Percentiles rank a stretch among this genome's conserved stretches.
These are phyloP conservation scores for Carex myosuroides DNA, from an alignment of 176 grass and related monocot species.

Conservation along the genomic window DNA sequence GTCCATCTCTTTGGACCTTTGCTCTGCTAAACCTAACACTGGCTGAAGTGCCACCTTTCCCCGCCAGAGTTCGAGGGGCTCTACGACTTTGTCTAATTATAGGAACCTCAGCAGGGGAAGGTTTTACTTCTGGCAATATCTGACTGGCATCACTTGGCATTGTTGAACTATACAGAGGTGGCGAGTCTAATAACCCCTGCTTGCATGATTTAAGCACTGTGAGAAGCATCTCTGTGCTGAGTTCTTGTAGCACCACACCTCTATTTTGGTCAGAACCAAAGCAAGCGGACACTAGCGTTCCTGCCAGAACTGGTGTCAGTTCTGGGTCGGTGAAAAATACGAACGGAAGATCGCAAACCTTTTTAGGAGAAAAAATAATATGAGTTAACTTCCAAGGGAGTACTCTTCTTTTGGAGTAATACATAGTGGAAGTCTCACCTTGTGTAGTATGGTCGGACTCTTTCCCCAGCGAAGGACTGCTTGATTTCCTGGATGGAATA, in stretches of 20 bases:
- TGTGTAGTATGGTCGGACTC: slow-evolving; percentile 98
- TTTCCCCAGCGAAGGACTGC: slow-evolving; percentile 98
- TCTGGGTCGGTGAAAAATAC: slow-evolving; percentile 88
- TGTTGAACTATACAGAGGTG: slow-evolving; percentile 25
- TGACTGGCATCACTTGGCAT: slow-evolving; percentile 37
- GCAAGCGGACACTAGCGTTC: slow-evolving; percentile 73
- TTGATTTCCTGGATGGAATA: slow-evolving; percentile 96
- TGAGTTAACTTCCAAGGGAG: not conserved
- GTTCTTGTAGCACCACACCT: slow-evolving; percentile 84
- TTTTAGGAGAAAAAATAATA: slow-evolving; percentile 16
- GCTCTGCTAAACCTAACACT: slow-evolving; percentile 43
- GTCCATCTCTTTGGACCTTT: slow-evolving; percentile 62
- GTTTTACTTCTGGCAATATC: slow-evolving; percentile 41
- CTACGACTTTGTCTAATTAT: slow-evolving; percentile 50
- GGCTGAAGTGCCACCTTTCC: slow-evolving; percentile 41
- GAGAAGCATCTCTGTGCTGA: slow-evolving; percentile 87
- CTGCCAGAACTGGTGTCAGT: slow-evolving; percentile 75
- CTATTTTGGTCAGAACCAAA: slow-evolving; percentile 89
- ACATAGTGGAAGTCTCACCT: slow-evolving; percentile 37
- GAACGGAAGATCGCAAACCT: slow-evolving; percentile 98
- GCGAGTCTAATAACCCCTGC: slow-evolving; percentile 33
- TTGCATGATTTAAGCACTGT: slow-evolving; percentile 70
- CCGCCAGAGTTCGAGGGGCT: slow-evolving; percentile 31
- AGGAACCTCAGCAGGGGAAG: slow-evolving; percentile 37
- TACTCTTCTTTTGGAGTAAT: not conserved